These are phyloP conservation scores for Pythium oligandrum DNA, from an alignment of 352 stramenopile genomes.

Conservation along the genomic window DNA sequence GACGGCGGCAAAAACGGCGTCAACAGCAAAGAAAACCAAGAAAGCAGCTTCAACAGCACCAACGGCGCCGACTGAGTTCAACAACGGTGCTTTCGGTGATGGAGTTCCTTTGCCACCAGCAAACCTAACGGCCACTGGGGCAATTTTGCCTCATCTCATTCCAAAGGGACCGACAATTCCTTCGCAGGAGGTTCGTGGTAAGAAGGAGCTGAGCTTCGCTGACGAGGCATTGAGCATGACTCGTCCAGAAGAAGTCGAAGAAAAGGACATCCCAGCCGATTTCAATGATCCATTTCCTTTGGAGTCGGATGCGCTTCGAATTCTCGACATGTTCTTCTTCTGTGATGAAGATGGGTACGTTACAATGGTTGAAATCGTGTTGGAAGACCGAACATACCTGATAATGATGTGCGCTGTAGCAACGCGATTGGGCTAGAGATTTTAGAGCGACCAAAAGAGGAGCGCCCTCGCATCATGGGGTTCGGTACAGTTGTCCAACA, in stretches of 20 bases:
- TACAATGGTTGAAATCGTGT: conserved; percentile 2
- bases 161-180: conserved; percentile 52
- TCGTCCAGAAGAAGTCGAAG: conserved; percentile 44
- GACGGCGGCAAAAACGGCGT: conserved; percentile 1
- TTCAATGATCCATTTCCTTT: conserved; percentile 69
- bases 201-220: conserved; percentile 49
- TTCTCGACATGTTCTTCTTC: conserved; percentile 84
- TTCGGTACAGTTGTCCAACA: conserved; percentile 80
- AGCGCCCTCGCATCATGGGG: conserved; percentile 77
- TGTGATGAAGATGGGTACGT: conserved; percentile 79
- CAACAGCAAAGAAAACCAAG: conserved; percentile 7
- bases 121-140: not conserved
- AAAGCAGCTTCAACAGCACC: not conserved
- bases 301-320: conserved; percentile 61
- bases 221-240: conserved; percentile 20
- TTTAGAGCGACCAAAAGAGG: conserved; percentile 65
- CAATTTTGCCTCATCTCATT: conserved; percentile 54
- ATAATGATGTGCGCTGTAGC: conserved; percentile 15
- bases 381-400: no score
- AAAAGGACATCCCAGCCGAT: conserved; percentile 50
- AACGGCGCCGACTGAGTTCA: conserved; percentile 4
- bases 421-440: conserved; percentile 77
- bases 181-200: conserved; percentile 49
- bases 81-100: conserved; percentile 5
- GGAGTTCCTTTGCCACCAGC: conserved; percentile 5